Evolutionary conservation across 176 grass and related monocot species (phyloP), one percentile per base, ranked within the genome.

Genomic region (Avena sativa): DNA sequence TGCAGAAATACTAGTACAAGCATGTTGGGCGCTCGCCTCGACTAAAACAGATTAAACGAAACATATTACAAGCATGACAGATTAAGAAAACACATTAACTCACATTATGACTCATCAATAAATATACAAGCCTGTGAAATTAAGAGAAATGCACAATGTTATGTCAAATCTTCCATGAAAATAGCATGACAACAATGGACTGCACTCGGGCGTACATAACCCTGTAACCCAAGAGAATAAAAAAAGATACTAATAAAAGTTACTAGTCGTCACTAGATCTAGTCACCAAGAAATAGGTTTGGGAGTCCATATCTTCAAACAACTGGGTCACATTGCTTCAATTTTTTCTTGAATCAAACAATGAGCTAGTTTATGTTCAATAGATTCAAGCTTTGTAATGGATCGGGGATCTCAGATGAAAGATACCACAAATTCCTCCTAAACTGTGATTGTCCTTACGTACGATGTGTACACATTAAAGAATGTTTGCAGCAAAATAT

Each of bases 381-480:
- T 48, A 73, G 20, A 73, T 73, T 47, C 10, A 2, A 43, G 71
- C 19, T 46, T 72, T 49, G 12, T 8, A 50, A 25, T 48, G 10
- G n/a, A 74, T 50, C 44, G n/a, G 1, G 70, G 43, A 73, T 47
- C 70, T 48, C 43, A 48, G n/a, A 73, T 48, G 70, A 21, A 73
- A 48, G 70, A 8, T 48, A 74, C 38, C 19, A 21, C 20, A 49
- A 74, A 44, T 74, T 74, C 70, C 47, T 73, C 44, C 25, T 5
- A 49, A 74, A 21, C 12, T 48, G 40, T 74, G 71, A 74, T 74
- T 75, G 47, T 52, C 72, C 72, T 52, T 30, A 9, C 72, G 30
- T 75, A 75, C 47, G 1, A 2, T 30, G 47, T 52, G 21, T 30
- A 28, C 23, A 75, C 46, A 51, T 26, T 51, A 53, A 32, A 76